Conservation (phyloP, 805 yeast genomes). For the Saccharomycopsis vini region DNA sequence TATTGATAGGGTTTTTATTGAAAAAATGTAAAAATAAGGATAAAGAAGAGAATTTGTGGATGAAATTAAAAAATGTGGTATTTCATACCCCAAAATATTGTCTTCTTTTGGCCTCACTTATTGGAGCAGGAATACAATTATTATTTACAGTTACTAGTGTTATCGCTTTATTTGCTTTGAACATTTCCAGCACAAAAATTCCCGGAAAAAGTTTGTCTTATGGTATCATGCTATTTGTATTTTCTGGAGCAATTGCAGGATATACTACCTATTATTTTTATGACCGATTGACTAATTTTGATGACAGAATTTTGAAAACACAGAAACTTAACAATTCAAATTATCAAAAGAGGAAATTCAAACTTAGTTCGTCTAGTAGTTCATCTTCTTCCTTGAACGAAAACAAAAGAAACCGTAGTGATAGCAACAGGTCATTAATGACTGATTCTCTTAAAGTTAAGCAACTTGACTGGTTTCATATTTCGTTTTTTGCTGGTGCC, state of each 20-base stretch:
- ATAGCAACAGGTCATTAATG: too few species aligned
- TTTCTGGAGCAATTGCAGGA: slow-evolving; percentile 71
- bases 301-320: background rate
- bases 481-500: slow-evolving; percentile 40
- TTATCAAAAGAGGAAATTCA: background rate
- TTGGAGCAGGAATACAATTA: slow-evolving; percentile 71
- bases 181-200: slow-evolving; percentile 52
- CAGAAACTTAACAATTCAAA: background rate
- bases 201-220: slow-evolving; percentile 60
- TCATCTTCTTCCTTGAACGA: too few species aligned
- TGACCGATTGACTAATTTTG: slow-evolving; percentile 36
- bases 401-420: background rate
- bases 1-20: slow-evolving; percentile 55
- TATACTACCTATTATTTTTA: slow-evolving; percentile 58
- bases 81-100: slow-evolving; percentile 43
- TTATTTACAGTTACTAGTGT: slow-evolving; percentile 57
- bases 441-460: too few species aligned
- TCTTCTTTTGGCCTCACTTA: slow-evolving; percentile 42
- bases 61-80: slow-evolving; percentile 43
- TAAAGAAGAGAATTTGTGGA: slow-evolving; percentile 39
- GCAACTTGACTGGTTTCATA: slow-evolving; percentile 15
- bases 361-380: background rate
- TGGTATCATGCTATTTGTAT: slow-evolving; percentile 49
- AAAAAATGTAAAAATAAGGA: slow-evolving; percentile 38
- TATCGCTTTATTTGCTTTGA: slow-evolving; percentile 46